These are phyloP conservation scores for Penicillium maclennaniae DNA, from an alignment of 495 filamentous ascomycete genomes.

Conservation along the genomic window DNA sequence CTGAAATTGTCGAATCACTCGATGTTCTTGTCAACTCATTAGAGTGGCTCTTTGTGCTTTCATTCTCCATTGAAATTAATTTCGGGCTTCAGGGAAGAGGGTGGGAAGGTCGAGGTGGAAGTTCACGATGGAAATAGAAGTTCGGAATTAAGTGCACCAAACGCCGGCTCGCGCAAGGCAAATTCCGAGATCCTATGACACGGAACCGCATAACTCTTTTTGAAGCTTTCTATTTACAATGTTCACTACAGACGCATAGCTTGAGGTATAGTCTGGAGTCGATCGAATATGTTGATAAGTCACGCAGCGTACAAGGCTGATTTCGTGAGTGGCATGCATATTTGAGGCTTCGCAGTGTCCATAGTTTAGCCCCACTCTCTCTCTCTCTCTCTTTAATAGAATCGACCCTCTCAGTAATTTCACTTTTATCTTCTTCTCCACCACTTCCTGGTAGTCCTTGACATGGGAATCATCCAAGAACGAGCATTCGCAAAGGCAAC, in stretches of 20 bases:
- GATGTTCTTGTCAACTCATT: neutral
- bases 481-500: too few relatives aligned
- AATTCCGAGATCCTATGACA: neutral
- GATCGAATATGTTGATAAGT: too few relatives aligned
- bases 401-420: too few relatives aligned
- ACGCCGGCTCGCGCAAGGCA: neutral
- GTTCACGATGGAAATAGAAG: neutral
- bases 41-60: neutral
- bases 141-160: conserved; percentile 8
- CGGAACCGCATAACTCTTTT: neutral
- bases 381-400: too few relatives aligned
- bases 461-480: too few relatives aligned
- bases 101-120: neutral
- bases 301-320: too few relatives aligned
- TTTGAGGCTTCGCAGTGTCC: too few relatives aligned
- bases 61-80: neutral
- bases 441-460: too few relatives aligned
- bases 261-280: too few relatives aligned
- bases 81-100: neutral
- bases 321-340: too few relatives aligned
- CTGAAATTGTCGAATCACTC: neutral
- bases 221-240: neutral
- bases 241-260: neutral
- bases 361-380: too few relatives aligned
- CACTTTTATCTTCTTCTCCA: too few relatives aligned